Evolutionary conservation across 2,329 filamentous ascomycete species (phyloP).

Genomic region (Shiraia sp.): DNA sequence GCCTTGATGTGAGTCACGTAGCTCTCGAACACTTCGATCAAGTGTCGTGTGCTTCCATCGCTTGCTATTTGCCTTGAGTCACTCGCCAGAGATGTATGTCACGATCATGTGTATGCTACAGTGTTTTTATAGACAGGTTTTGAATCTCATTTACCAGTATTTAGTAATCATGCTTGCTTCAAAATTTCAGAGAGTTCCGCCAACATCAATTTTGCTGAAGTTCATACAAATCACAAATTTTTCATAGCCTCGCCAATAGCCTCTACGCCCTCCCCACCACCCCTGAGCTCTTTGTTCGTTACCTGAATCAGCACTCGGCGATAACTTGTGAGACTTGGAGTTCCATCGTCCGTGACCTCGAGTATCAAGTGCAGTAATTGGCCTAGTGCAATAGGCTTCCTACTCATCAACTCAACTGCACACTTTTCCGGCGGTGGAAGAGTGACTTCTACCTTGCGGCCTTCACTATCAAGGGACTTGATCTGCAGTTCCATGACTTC

Average conservation of each 20-base stretch:
- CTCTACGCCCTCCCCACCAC: conserved; percentile 14
- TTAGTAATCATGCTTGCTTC: too few relatives aligned
- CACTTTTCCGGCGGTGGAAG: conserved; percentile 49
- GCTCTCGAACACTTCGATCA: too few relatives aligned
- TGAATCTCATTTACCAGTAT: too few relatives aligned
- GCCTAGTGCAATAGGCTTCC: conserved; percentile 45
- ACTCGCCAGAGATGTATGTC: too few relatives aligned
- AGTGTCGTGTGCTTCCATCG: too few relatives aligned
- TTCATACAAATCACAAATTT: conserved; percentile 4
- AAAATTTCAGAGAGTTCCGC: not conserved
- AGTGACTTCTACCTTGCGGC: conserved; percentile 41
- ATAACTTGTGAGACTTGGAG: conserved; percentile 53
- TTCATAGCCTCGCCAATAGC: conserved; percentile 8
- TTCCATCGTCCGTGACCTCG: conserved; percentile 52
- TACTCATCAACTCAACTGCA: conserved; percentile 44
- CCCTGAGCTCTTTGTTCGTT: conserved; percentile 36
- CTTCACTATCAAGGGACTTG: conserved; percentile 32
- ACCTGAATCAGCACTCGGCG: conserved; percentile 49
- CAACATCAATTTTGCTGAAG: too few relatives aligned
- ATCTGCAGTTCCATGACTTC: conserved; percentile 48
- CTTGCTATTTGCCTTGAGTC: too few relatives aligned
- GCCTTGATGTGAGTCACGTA: too few relatives aligned
- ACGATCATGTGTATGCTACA: too few relatives aligned
- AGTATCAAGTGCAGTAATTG: conserved; percentile 56
- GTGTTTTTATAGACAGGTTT: too few relatives aligned